Evolutionary conservation across 2,329 filamentous ascomycete species (phyloP), one percentile per base, ranked within the genome.

Genomic region (Sclerotiophoma versabilis): DNA sequence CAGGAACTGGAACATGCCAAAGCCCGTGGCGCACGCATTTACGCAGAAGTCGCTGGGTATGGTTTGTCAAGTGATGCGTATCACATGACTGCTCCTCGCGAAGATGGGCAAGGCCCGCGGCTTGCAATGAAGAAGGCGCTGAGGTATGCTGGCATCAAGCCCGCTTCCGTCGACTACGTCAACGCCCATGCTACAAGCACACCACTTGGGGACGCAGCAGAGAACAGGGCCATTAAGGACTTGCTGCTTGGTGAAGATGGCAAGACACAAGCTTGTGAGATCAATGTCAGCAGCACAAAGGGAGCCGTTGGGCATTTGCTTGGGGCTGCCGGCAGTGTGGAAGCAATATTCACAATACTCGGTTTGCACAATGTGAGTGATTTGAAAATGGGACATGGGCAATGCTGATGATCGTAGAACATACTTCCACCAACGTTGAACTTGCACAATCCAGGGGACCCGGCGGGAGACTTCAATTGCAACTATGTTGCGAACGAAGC

Each of bases 101-200:
- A 88, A 65, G 88, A 96, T 68, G 95, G 95, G 0, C 83, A 85
- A 43, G 95, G 95, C 0, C 93, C 95, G 0, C 84, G 87, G 25
- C 79, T 90, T 39, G 90, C 93, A 3, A 99, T 99, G 95, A 89
- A 84, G 71, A 86, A 86, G 61, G 93, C 93, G 0, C 76, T 99
- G 54, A 86, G 83, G 65, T 85, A 90, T 68, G 92, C 92, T 0
- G 76, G 81, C 0, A 69, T 96, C 30, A 81, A 80, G 45, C 93
- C 95, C 0, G 76, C 76, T 0, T 78, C 87, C 33, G 87, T 99
- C 4, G 91, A 93, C 73, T 99, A 99, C 73, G 84, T 99, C 70
- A 99, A 98, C 69, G 95, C 95, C 1, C 95, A 99, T 71, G 95
- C 93, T 0, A 99, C 95, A 1, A 91, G 90, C 19, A 99, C 93